Conservation (phyloP, 306 rosid genomes). For the Hippophae tibetana region DNA sequence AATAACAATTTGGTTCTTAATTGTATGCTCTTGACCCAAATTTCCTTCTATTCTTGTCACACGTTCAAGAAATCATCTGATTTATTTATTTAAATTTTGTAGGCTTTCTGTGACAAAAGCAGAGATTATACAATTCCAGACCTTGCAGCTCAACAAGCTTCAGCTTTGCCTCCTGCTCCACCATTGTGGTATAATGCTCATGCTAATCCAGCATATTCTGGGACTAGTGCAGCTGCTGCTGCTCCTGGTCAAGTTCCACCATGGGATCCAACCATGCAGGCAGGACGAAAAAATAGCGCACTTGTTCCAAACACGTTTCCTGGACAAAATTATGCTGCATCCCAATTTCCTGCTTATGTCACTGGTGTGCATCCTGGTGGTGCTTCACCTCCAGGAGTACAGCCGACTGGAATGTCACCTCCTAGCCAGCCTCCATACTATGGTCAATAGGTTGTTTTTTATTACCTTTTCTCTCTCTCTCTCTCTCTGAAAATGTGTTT, state of each 20-base stretch:
- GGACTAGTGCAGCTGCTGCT: conserved; percentile 35
- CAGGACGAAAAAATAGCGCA: conserved; percentile 35
- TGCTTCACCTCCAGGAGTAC: conserved; percentile 31
- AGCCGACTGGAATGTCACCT: conserved; percentile 34
- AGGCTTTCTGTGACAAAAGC: conserved; percentile 91
- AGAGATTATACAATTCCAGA: conserved; percentile 57
- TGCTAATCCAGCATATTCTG: conserved; percentile 41
- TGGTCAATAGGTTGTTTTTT: conserved; percentile 18
- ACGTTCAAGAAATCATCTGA: conserved; percentile 6
- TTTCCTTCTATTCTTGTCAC: conserved; percentile 10
- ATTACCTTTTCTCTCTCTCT: background rate
- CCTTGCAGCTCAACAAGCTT: conserved; percentile 29
- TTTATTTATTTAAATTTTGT: conserved; percentile 10
- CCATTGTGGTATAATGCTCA: conserved; percentile 44
- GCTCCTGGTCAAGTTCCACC: conserved; percentile 55
- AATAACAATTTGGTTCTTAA: conserved; percentile 42
- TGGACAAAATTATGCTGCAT: conserved; percentile 38
- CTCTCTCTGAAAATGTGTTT: background rate
- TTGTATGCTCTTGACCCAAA: conserved; percentile 68
- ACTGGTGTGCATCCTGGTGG: conserved; percentile 34
- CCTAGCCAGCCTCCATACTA: conserved; percentile 33
- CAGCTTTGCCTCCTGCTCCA: conserved; percentile 26
- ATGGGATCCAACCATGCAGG: conserved; percentile 64
- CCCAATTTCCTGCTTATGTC: conserved; percentile 36
- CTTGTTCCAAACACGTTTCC: conserved; percentile 45